Conservation (phyloP, 768 basidiomycete species). For the Naematelia aurantialba region DNA sequence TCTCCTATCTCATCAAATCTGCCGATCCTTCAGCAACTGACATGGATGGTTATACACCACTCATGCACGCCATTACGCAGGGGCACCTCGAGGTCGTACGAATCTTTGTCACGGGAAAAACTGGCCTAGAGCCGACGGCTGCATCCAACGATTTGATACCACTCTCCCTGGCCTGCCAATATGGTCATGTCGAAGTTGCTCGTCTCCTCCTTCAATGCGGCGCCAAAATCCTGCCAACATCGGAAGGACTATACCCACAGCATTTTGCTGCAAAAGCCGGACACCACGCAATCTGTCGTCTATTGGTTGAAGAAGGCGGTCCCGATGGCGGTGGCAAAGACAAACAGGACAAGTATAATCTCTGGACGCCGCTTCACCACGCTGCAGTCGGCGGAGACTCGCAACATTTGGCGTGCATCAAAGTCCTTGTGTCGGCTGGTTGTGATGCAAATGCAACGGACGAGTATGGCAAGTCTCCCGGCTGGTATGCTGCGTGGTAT, state of each 20-base stretch:
- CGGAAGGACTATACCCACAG: slow-evolving; percentile 93
- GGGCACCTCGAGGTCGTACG: slow-evolving; percentile 78
- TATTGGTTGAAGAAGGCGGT: slow-evolving; percentile 63
- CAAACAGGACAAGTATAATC: slow-evolving; percentile 95
- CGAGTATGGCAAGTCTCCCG: slow-evolving; percentile 76
- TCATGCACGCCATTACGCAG: slow-evolving; percentile 85
- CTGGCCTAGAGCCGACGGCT: slow-evolving; percentile 60
- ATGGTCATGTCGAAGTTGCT: slow-evolving; percentile 80
- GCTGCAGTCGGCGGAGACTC: slow-evolving; percentile 73
- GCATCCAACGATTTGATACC: slow-evolving; percentile 70
- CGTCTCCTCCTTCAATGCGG: slow-evolving; percentile 71
- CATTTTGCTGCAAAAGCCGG: slow-evolving; percentile 93
- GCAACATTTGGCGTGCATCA: slow-evolving; percentile 63
- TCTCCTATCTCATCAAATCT: slow-evolving; percentile 67
- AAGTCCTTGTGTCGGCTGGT: slow-evolving; percentile 73
- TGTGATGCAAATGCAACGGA: slow-evolving; percentile 71
- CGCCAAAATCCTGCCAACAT: slow-evolving; percentile 75
- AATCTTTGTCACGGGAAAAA: slow-evolving; percentile 64
- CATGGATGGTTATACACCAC: slow-evolving; percentile 89
- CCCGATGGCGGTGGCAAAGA: slow-evolving; percentile 57
- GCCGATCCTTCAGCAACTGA: slow-evolving; percentile 67
- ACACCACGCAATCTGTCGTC: slow-evolving; percentile 73
- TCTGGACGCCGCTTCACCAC: slow-evolving; percentile 97
- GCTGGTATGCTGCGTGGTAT: slow-evolving; percentile 96
- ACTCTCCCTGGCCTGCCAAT: slow-evolving; percentile 82